Evolutionary conservation across 2,329 filamentous ascomycete genomes (phyloP).

Genomic region (Sporothrix variecibatus): DNA sequence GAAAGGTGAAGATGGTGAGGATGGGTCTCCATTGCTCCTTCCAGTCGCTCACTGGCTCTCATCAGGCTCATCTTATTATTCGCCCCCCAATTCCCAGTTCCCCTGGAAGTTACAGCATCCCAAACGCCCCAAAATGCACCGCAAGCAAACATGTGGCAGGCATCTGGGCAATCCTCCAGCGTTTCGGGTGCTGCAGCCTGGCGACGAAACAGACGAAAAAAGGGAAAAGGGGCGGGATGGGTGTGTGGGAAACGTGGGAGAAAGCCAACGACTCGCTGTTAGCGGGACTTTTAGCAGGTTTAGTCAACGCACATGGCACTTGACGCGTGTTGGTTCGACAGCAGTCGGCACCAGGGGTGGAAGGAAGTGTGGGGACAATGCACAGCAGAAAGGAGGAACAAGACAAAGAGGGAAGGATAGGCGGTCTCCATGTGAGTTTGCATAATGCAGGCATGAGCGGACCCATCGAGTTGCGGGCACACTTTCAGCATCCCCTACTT

Average conservation of each 20-base stretch:
- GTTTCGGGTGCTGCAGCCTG: slow-evolving; percentile 12
- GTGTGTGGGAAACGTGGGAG: slow-evolving; percentile 20
- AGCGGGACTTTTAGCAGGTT: slow-evolving; percentile 5
- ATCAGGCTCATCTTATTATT: neutral
- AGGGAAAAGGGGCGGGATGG: neutral
- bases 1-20: neutral
- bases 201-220: slow-evolving; percentile 13
- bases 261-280: neutral
- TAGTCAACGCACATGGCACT: slow-evolving; percentile 11
- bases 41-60: neutral
- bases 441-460: slow-evolving; percentile 6
- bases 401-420: slow-evolving; percentile 1
- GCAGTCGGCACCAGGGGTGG: slow-evolving; percentile 2
- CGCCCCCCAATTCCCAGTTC: neutral
- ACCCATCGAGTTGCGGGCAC: neutral
- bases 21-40: neutral
- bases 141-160: slow-evolving; percentile 10
- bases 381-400: neutral
- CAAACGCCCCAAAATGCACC: slow-evolving; percentile 3
- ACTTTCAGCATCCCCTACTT: neutral
- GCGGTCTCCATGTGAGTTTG: slow-evolving; percentile 11
- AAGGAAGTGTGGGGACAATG: slow-evolving; percentile 13
- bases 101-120: slow-evolving; percentile 6
- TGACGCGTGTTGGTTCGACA: slow-evolving; percentile 18
- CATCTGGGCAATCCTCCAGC: neutral